Base-by-base conservation (phyloP, 768 basidiomycete genomes). In the Stropharia rugosoannulata region DNA sequence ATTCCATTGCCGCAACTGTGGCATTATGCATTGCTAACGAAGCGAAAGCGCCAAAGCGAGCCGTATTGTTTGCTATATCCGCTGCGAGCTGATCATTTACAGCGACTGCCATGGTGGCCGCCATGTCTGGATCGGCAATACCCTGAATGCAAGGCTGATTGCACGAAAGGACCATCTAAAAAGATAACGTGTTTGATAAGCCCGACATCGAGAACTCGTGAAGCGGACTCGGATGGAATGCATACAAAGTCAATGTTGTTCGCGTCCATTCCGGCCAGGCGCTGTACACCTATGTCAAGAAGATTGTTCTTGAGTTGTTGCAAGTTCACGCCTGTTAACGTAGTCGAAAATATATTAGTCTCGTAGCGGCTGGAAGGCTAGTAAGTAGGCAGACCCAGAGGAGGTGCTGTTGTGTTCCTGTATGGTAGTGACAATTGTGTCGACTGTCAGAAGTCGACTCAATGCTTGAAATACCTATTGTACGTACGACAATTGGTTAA, bases 11-110 rank as follows among this genome's bases (percentile, higher is more conserved):
- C 1, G 76, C 77, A 16, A 61, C 63, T 2, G 72, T 70, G 10
- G 75, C 73, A 48, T 79, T 73, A 45, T 77, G 75, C 77, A 79
- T 79, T 5, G 75, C 64, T 5, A 79, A 51, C 3, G 75, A 62
- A 11, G 75, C 77, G 54, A 77, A 77, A 5, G 63, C 75, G 3
- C 75, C 75, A 45, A 79, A 77, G 3, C 76, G 66, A 16, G 60
- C 62, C 0, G 74, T 75, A 39, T 72, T 72, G 43, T 76, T 77
- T 8, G 73, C 49, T 25, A 77, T 77, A 6, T 60, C 55, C 13
- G 64, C 64, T 16, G 75, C 74, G 7, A 77, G 63, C 36, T 68
- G 61, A 52, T 79, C 65, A 53, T 79, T 76, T 4, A 73, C 66
- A 3, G 54, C 61, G 8, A 68, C 56, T 2, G 77, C 75, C 62